Base-by-base conservation (phyloP, 192 early-diverging fungal species). In the Gryganskiella cystojenkinii region DNA sequence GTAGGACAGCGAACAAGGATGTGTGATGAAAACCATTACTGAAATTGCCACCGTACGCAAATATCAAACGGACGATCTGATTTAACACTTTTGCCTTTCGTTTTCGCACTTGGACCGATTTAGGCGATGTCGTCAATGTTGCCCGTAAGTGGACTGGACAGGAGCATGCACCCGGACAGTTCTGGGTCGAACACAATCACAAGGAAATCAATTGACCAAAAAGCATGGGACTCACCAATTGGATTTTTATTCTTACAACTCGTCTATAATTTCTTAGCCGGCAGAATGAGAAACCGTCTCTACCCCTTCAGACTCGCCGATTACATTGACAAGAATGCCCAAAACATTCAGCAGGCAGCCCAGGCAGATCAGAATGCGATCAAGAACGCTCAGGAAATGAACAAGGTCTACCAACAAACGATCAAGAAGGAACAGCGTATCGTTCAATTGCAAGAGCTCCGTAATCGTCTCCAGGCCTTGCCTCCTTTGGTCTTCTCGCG, bases 41-140 rank as follows among this genome's bases (percentile, higher is more conserved):
- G 53, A 31, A 56, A 59, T 15, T 51, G 1, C 50, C 13, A 24
- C 50, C 1, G 2, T 15, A 20, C n/a, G 24, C 10, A 22, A 40
- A 42, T n/a, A 56, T 3, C 11, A 20, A 30, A 28, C 30, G 13
- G 24, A 60, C 11, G 10, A 33, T 56, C 5, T 33, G 9, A 31
- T 7, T 6, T 5, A 22, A 30, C n/a, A 11, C 4, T 43, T 60
- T 46, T 52, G 50, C 24, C 22, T 52, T 13, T 45, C 30, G 22
- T 33, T 60, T 45, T 43, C 8, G 30, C 42, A 5, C 46, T 60
- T 60, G 5, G 24, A 42, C 15, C 43, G 6, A 25, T 45, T 34
- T 69, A 78, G 74, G 74, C 34, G 74, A 78, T 54, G 49, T 78
- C 52, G 74, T 78, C 61, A 69, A 13, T 33, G 74, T 78, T 64